Base-by-base conservation (phyloP, 345 rosid genomes). In the Conringia planisiliqua region DNA sequence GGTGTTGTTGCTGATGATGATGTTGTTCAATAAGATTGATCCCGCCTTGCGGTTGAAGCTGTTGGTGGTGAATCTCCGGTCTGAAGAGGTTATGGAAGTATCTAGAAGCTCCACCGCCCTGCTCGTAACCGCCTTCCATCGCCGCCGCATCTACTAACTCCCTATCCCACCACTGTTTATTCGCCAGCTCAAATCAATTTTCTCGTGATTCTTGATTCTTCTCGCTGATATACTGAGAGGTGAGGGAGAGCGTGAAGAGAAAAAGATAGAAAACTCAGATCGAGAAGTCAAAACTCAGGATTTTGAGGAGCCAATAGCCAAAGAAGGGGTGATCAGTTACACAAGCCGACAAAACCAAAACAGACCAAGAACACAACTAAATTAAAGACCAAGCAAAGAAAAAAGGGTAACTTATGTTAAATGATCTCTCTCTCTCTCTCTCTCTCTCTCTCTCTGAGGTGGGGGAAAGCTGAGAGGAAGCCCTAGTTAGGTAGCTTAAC, bases 151-250 rank as follows among this genome's bases (percentile, higher is more conserved):
- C 83, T 50, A 66, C 36, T 76, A 76, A 44, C 7, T 70, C 80
- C 55, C 68, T 79, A 63, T 81, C 86, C 88, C 84, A 83, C 86
- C 84, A 79, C 85, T 80, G 76, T 75, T 71, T 80, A 76, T 69
- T 77, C 71, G 83, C 85, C 87, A 83, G 84, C 65, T 56, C 82
- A 69, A 60, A 32, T 44, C 27, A 62, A 51, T 16, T 56, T 56
- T 55, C 32, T 65, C 38, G 61, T 43, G 69, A 29, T 66, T 54
- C 66, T 70, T 75, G 69, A 74, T 40, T 47, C 10, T 68, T 62
- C 58, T 68, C 26, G 71, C 52, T 70, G 51, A 70, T 44, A 69
- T 69, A 77, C 63, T 55, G 1, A 20, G 32, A 56, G 67, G 47
- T 62, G 75, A 76, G 46, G 58, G 42, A 29, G 29, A 48, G 43